Conservation (phyloP, 2,329 filamentous ascomycete genomes). For the Pezicula carpinea region DNA sequence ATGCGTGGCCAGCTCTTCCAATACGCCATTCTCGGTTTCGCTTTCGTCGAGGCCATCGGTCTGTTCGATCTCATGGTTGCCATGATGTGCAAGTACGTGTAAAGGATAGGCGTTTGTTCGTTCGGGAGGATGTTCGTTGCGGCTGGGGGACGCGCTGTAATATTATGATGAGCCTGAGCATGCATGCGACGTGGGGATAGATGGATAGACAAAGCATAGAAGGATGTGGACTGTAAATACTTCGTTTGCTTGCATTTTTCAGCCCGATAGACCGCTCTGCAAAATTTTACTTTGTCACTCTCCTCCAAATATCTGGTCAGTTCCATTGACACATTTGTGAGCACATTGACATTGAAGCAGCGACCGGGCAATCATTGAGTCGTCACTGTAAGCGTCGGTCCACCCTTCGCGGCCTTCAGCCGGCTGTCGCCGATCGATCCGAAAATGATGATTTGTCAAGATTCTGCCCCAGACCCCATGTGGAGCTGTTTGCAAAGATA, state of each 20-base stretch:
- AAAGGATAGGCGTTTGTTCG: slow-evolving; percentile 12
- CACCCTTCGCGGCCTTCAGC: too few relatives aligned
- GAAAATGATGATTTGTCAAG: too few relatives aligned
- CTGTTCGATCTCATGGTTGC: slow-evolving; percentile 88
- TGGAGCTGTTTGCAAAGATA: too few relatives aligned
- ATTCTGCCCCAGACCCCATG: too few relatives aligned
- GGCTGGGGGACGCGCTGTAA: neutral
- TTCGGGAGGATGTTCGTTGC: neutral
- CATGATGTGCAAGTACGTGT: slow-evolving; percentile 86
- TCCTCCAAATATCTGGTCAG: neutral
- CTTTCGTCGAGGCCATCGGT: slow-evolving; percentile 90
- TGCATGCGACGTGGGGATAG: neutral
- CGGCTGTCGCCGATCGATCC: too few relatives aligned
- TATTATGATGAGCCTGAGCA: slow-evolving; percentile 1
- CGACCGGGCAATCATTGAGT: too few relatives aligned
- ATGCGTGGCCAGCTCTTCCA: slow-evolving; percentile 95
- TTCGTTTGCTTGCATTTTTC: neutral
- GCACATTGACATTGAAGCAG: too few relatives aligned
- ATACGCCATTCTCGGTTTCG: slow-evolving; percentile 93
- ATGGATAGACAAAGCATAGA: neutral
- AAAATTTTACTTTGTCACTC: slow-evolving; percentile 1
- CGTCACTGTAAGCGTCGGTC: too few relatives aligned
- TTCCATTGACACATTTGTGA: too few relatives aligned
- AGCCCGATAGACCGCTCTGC: neutral
- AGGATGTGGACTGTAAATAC: neutral